phyloP scores from a whole-genome alignment of 1,139 yeast species.

The Yamadazyma mexicana region DNA sequence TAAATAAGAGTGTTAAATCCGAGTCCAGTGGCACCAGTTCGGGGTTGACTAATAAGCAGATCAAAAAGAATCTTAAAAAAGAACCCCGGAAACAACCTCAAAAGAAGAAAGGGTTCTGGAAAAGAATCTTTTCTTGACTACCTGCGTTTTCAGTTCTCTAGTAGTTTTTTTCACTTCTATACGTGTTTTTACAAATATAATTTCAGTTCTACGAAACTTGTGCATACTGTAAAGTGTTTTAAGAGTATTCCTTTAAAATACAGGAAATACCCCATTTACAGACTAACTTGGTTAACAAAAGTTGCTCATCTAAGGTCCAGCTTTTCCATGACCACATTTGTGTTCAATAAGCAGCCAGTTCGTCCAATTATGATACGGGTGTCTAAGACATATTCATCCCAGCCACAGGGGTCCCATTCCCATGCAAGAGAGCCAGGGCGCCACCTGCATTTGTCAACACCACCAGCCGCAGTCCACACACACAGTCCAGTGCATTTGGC shows the following conservation, averaged over 20 bases:
- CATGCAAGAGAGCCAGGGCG: too few relatives aligned
- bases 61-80: constrained; percentile 14
- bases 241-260: too few relatives aligned
- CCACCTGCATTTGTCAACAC: too few relatives aligned
- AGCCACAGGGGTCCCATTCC: constrained; percentile 1
- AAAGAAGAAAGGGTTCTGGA: constrained; percentile 18
- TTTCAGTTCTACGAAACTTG: neutral
- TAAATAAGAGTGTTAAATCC: constrained; percentile 6
- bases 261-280: too few relatives aligned
- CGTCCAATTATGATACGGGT: neutral
- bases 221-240: too few relatives aligned
- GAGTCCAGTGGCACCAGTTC: constrained; percentile 7
- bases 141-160: neutral
- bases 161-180: too few relatives aligned
- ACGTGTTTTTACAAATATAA: neutral
- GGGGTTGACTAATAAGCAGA: constrained; percentile 16
- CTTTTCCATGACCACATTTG: neutral
- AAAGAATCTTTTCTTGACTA: constrained; percentile 11
- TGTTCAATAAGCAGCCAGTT: neutral
- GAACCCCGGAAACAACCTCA: constrained; percentile 8
- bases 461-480: too few relatives aligned
- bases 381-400: constrained; percentile 1
- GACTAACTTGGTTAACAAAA: too few relatives aligned
- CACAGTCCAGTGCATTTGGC: too few relatives aligned
- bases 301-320: neutral